These are phyloP conservation scores for Alternaria postmessia DNA, from an alignment of 2,329 filamentous ascomycete species.

Conservation along the genomic window DNA sequence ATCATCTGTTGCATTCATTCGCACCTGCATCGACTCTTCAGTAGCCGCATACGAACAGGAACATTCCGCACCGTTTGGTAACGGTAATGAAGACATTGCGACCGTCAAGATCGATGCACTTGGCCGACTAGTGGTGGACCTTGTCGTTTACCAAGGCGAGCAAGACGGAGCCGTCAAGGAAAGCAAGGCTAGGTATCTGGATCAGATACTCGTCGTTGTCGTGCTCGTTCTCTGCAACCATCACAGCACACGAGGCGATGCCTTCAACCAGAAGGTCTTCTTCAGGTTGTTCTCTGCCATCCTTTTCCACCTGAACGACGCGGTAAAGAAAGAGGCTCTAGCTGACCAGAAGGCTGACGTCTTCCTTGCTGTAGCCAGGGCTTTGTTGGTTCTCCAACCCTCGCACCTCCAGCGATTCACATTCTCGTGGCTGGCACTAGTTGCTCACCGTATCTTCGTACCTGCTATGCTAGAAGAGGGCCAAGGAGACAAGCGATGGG, in stretches of 20 bases:
- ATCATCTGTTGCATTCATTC: constrained; percentile 80
- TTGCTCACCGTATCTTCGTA: constrained; percentile 86
- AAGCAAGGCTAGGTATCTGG: constrained; percentile 74
- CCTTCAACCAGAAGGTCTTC: constrained; percentile 88
- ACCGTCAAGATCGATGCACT: constrained; percentile 79
- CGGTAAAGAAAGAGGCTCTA: constrained; percentile 54
- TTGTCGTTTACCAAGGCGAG: constrained; percentile 75
- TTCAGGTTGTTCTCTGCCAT: constrained; percentile 87
- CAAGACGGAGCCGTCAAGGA: constrained; percentile 66
- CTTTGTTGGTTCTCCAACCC: constrained; percentile 78
- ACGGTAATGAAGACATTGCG: constrained; percentile 65
- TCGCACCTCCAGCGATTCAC: constrained; percentile 80
- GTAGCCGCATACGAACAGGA: constrained; percentile 80
- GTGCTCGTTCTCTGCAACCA: constrained; percentile 86
- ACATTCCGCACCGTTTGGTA: constrained; percentile 65
- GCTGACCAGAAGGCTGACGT: constrained; percentile 71
- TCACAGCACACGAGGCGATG: constrained; percentile 79
- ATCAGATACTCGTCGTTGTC: constrained; percentile 79
- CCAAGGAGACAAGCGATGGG: constrained; percentile 72
- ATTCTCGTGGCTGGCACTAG: constrained; percentile 82
- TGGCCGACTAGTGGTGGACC: constrained; percentile 77
- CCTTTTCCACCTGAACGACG: constrained; percentile 76
- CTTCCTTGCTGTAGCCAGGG: constrained; percentile 73
- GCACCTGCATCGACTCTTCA: constrained; percentile 80
- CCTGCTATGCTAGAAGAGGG: constrained; percentile 75